Percentiles rank a stretch among this genome's conserved stretches.
phyloP scores from a whole-genome alignment of 768 basidiomycete genomes.

The Lepiota venenata region DNA sequence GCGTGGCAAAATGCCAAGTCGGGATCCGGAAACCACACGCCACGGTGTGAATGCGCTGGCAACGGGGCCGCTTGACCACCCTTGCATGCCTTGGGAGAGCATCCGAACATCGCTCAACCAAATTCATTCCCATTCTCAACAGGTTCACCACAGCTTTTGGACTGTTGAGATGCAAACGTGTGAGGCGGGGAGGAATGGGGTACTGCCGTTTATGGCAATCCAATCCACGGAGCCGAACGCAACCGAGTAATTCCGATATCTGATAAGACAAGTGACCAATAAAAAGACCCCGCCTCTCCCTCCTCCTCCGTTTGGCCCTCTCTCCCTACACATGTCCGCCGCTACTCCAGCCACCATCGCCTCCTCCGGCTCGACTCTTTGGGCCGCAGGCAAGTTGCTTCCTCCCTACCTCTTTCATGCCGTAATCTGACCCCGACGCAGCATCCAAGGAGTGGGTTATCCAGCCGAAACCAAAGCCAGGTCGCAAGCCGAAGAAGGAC shows the following conservation, averaged over 20 bases:
- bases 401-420: not conserved
- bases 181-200: slow-evolving; percentile 11
- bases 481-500: slow-evolving; percentile 85
- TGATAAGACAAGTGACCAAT: slow-evolving; percentile 44
- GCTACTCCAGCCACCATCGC: slow-evolving; percentile 13
- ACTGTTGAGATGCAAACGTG: slow-evolving; percentile 6
- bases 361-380: slow-evolving; percentile 51
- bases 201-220: slow-evolving; percentile 2
- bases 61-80: slow-evolving; percentile 2
- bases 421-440: slow-evolving; percentile 23
- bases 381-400: slow-evolving; percentile 63
- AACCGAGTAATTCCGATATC: slow-evolving; percentile 36
- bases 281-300: slow-evolving; percentile 12
- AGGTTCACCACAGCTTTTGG: slow-evolving; percentile 5
- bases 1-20: slow-evolving; percentile 15
- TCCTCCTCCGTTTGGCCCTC: slow-evolving; percentile 7
- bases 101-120: not conserved
- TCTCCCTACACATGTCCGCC: slow-evolving; percentile 11
- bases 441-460: slow-evolving; percentile 92
- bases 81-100: slow-evolving; percentile 4
- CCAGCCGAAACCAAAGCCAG: slow-evolving; percentile 82
- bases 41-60: slow-evolving; percentile 13
- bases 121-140: slow-evolving; percentile 9
- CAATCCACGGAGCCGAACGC: slow-evolving; percentile 18
- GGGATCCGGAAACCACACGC: slow-evolving; percentile 17